These are phyloP conservation scores for Arctium lappa DNA, from an alignment of 129 eudicot genomes.

Conservation along the genomic window DNA sequence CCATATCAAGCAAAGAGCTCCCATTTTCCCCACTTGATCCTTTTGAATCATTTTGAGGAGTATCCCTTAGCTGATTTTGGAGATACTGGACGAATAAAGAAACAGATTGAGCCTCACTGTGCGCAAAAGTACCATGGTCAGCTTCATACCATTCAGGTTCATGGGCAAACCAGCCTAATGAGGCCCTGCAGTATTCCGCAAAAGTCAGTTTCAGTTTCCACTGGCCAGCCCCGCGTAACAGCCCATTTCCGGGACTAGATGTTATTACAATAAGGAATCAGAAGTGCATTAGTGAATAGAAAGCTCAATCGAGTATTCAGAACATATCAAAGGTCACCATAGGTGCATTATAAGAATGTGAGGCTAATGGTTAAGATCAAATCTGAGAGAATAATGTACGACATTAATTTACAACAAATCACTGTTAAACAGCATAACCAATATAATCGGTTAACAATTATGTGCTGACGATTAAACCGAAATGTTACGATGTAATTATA, in stretches of 20 bases:
- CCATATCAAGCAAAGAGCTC: slow-evolving; percentile 49
- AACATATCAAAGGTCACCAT: neutral
- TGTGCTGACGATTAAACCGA: neutral
- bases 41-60: slow-evolving; percentile 46
- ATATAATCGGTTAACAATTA: neutral
- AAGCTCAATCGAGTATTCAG: neutral
- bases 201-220: neutral
- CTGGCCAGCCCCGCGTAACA: neutral
- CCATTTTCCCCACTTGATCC: slow-evolving; percentile 59
- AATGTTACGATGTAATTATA: neutral
- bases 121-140: slow-evolving; percentile 65
- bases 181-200: slow-evolving; percentile 48
- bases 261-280: neutral
- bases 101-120: slow-evolving; percentile 86
- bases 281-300: neutral
- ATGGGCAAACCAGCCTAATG: slow-evolving; percentile 93
- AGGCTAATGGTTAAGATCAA: neutral
- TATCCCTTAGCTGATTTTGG: slow-evolving; percentile 50
- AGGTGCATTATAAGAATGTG: neutral
- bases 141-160: slow-evolving; percentile 89
- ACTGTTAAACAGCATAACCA: neutral
- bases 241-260: neutral
- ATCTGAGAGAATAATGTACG: neutral
- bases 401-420: neutral
- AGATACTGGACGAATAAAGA: slow-evolving; percentile 70